Conservation (phyloP, 768 basidiomycete species). For the Tulasnella sp. region DNA sequence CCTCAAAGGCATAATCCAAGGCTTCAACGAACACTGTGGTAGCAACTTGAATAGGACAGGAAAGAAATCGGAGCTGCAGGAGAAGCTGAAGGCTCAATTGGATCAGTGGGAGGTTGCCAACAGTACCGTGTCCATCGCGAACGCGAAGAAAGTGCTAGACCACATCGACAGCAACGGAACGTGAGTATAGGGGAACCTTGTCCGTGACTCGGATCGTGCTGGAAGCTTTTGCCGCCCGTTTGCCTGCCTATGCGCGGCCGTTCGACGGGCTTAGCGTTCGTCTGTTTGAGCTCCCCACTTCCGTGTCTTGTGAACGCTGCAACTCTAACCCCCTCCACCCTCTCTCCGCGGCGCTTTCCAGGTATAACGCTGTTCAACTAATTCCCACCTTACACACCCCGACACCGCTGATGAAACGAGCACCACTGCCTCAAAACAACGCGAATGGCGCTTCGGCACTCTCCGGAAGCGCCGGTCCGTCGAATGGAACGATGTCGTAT, state of each 20-base stretch:
- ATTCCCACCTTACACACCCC: background rate
- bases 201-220: background rate
- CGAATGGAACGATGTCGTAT: background rate
- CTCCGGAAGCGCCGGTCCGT: constrained; percentile 5
- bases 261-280: background rate
- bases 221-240: background rate
- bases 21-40: constrained; percentile 67
- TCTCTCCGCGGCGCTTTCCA: background rate
- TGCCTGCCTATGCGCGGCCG: background rate
- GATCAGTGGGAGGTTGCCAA: constrained; percentile 48
- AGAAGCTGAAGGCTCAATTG: constrained; percentile 50
- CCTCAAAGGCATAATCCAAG: constrained; percentile 68
- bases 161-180: constrained; percentile 38
- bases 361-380: background rate
- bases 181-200: constrained; percentile 38
- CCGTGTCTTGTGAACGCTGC: background rate
- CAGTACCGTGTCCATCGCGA: constrained; percentile 54
- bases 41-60: constrained; percentile 61
- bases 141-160: constrained; percentile 51
- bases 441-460: background rate
- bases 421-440: background rate
- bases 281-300: background rate
- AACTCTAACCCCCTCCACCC: background rate
- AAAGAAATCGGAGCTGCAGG: constrained; percentile 80
- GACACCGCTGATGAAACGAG: background rate